phyloP scores from a whole-genome alignment of 805 yeast genomes.

The Diddensiella transvaalensis region DNA sequence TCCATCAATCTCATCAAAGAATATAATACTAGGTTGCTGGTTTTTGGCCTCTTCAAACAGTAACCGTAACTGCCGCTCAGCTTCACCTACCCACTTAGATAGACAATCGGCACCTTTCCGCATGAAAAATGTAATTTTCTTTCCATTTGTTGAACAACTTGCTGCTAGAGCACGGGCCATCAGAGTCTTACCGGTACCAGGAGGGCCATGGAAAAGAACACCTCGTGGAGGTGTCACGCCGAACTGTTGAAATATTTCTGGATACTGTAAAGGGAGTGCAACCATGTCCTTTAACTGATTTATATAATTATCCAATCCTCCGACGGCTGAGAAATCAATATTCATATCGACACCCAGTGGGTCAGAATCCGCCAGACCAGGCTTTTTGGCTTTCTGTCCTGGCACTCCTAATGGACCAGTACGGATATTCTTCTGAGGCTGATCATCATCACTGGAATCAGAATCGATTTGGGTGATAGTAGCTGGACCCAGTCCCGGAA shows the following conservation, averaged over 20 bases:
- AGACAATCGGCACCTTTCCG: slow-evolving; percentile 96
- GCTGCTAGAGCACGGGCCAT: slow-evolving; percentile 98
- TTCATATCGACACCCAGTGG: slow-evolving; percentile 88
- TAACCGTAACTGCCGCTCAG: slow-evolving; percentile 87
- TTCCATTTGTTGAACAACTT: slow-evolving; percentile 77
- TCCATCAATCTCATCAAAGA: slow-evolving; percentile 97
- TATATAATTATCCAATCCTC: slow-evolving; percentile 88
- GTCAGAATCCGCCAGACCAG: slow-evolving; percentile 73
- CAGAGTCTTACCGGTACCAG: slow-evolving; percentile 97
- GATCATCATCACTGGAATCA: slow-evolving; percentile 47
- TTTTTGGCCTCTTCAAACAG: slow-evolving; percentile 94
- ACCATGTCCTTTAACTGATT: slow-evolving; percentile 96
- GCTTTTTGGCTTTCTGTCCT: slow-evolving; percentile 22
- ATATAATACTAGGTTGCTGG: slow-evolving; percentile 92
- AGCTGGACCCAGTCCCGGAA: slow-evolving; percentile 8
- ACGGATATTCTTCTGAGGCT: slow-evolving; percentile 10
- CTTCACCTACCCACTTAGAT: slow-evolving; percentile 99
- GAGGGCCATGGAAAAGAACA: slow-evolving; percentile 96
- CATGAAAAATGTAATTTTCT: slow-evolving; percentile 94
- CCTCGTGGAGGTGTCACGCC: slow-evolving; percentile 96
- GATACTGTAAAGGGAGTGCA: slow-evolving; percentile 84
- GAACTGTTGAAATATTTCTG: slow-evolving; percentile 87
- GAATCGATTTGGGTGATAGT: slow-evolving; percentile 32
- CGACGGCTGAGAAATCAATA: slow-evolving; percentile 79
- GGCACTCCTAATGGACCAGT: slow-evolving; percentile 18